These are phyloP conservation scores for Aphanomyces astaci DNA, from an alignment of 352 stramenopile species.

Conservation along the genomic window DNA sequence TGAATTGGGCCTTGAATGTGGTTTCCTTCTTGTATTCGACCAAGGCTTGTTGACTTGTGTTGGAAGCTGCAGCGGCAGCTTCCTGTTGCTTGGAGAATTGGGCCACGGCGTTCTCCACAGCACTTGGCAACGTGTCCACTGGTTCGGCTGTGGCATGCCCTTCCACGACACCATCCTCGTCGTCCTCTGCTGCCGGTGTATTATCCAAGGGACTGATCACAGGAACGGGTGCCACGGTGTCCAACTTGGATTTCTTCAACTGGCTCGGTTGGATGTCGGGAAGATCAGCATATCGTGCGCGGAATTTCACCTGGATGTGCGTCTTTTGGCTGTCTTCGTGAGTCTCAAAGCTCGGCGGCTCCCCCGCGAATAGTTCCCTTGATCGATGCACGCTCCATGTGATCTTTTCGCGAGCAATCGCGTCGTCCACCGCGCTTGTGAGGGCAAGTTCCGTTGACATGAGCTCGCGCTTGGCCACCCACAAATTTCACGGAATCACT, in stretches of 20 bases:
- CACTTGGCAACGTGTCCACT: background rate
- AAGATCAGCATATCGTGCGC: slow-evolving; percentile 16
- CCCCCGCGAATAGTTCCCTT: slow-evolving; percentile 13
- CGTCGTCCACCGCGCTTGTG: background rate
- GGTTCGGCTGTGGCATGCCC: background rate
- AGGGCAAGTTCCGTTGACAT: slow-evolving; percentile 18
- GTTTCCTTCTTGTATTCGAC: slow-evolving; percentile 24
- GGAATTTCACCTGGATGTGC: slow-evolving; percentile 24
- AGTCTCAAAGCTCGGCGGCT: slow-evolving; percentile 5
- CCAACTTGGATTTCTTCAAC: slow-evolving; percentile 20
- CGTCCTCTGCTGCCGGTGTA: background rate
- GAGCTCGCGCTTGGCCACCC: background rate
- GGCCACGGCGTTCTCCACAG: slow-evolving; percentile 5
- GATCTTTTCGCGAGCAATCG: background rate
- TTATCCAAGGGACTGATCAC: background rate
- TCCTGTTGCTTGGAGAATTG: slow-evolving; percentile 10
- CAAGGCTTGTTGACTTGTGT: background rate
- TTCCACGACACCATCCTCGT: background rate
- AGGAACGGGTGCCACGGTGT: background rate
- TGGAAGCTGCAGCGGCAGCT: background rate
- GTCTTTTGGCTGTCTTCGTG: slow-evolving; percentile 17
- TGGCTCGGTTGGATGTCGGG: slow-evolving; percentile 20
- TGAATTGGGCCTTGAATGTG: slow-evolving; percentile 11
- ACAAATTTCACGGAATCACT: slow-evolving; percentile 6
- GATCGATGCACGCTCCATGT: slow-evolving; percentile 18